A percentile compares a stretch with the other conserved stretches of the same genome.
These are phyloP conservation scores for Penicillium rolfsii DNA, from an alignment of 2,329 filamentous ascomycete genomes.

Conservation along the genomic window DNA sequence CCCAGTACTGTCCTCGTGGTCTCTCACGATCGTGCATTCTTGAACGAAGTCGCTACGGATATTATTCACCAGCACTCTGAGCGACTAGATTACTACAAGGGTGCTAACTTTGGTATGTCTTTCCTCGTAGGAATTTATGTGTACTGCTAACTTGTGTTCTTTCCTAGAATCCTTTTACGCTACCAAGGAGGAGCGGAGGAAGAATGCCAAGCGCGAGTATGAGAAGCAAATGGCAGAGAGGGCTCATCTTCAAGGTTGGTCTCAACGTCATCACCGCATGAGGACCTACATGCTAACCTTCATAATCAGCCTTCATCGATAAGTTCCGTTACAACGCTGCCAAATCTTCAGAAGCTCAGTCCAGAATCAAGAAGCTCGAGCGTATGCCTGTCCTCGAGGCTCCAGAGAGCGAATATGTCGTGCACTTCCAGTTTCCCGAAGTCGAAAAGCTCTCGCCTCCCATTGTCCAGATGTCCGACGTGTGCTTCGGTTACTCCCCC, in stretches of 20 bases:
- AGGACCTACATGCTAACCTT: slow-evolving; percentile 12
- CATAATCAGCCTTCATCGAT: slow-evolving; percentile 78
- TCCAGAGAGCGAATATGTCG: slow-evolving; percentile 91
- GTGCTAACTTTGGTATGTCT: slow-evolving; percentile 76
- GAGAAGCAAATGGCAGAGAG: slow-evolving; percentile 96
- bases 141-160: slow-evolving; percentile 23
- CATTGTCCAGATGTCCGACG: slow-evolving; percentile 94
- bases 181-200: slow-evolving; percentile 94
- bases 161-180: slow-evolving; percentile 83
- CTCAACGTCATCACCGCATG: not conserved
- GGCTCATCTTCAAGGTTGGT: slow-evolving; percentile 76
- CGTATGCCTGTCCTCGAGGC: slow-evolving; percentile 90
- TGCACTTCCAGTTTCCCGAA: slow-evolving; percentile 96
- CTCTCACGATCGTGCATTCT: slow-evolving; percentile 97
- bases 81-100: slow-evolving; percentile 96
- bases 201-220: slow-evolving; percentile 95
- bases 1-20: slow-evolving; percentile 95
- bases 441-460: slow-evolving; percentile 97
- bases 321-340: slow-evolving; percentile 99
- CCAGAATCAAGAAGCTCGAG: slow-evolving; percentile 97
- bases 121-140: not conserved
- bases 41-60: slow-evolving; percentile 98
- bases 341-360: slow-evolving; percentile 97
- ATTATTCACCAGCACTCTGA: slow-evolving; percentile 99
- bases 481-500: slow-evolving; percentile 82